Percentiles rank a stretch among this genome's conserved stretches.
Evolutionary conservation across 345 rosid species (phyloP).

Genomic region (Gynandropsis gynandra): DNA sequence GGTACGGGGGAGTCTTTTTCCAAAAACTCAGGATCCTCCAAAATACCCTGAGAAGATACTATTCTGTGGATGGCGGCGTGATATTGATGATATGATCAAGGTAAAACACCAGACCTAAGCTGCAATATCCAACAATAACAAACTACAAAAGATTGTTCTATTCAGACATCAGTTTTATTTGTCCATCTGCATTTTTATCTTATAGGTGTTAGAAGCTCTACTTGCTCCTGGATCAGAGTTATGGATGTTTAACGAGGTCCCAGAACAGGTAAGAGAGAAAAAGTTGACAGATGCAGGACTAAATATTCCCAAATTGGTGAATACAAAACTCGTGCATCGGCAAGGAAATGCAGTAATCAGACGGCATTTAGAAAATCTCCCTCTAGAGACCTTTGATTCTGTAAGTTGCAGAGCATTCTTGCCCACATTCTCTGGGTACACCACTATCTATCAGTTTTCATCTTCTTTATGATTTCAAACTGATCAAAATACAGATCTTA

Average conservation of each 20-base stretch:
- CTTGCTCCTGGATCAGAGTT: slow-evolving; percentile 88
- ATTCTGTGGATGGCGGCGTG: slow-evolving; percentile 96
- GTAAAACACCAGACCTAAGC: slow-evolving; percentile 26
- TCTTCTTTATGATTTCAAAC: slow-evolving; percentile 34
- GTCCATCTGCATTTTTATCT: slow-evolving; percentile 3
- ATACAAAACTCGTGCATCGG: slow-evolving; percentile 71
- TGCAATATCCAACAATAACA: not conserved
- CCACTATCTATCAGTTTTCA: not conserved
- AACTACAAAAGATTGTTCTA: not conserved
- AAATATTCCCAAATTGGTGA: slow-evolving; percentile 42
- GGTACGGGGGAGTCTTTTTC: slow-evolving; percentile 47
- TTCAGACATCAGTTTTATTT: no score
- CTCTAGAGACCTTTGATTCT: slow-evolving; percentile 90
- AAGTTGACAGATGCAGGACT: slow-evolving; percentile 78
- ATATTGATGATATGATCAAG: slow-evolving; percentile 93
- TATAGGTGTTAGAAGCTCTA: slow-evolving; percentile 78
- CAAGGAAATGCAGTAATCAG: slow-evolving; percentile 81
- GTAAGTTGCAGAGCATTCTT: slow-evolving; percentile 40
- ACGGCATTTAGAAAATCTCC: slow-evolving; percentile 78
- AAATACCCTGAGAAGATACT: slow-evolving; percentile 86
- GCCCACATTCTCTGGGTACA: not conserved
- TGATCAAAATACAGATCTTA: slow-evolving; percentile 64
- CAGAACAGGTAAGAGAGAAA: slow-evolving; percentile 71
- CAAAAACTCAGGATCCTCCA: slow-evolving; percentile 63
- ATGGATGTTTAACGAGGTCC: slow-evolving; percentile 94